A percentile compares a stretch with the other conserved stretches of the same genome.
These are phyloP conservation scores for Nannizzia gypsea DNA, from an alignment of 2,329 filamentous ascomycete species.

Conservation along the genomic window DNA sequence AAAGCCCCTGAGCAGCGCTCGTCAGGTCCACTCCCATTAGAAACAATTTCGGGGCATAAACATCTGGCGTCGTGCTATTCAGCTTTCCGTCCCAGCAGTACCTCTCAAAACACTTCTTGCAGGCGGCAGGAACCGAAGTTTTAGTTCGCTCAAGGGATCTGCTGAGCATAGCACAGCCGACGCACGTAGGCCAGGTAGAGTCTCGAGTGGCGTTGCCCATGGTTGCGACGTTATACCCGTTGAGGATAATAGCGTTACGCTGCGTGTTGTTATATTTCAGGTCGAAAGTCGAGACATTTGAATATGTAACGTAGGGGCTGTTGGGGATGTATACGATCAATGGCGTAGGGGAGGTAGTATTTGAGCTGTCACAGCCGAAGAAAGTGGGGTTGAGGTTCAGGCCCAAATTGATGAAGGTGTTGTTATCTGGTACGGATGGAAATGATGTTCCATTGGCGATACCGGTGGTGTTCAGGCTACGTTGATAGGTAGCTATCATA, in stretches of 20 bases:
- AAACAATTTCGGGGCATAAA: conserved; percentile 33
- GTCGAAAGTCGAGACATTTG: conserved; percentile 71
- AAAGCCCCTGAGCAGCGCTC: conserved; percentile 5
- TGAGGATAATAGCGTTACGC: conserved; percentile 70
- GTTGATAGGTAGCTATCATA: conserved; percentile 61
- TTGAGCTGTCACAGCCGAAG: conserved; percentile 62
- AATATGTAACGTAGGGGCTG: conserved; percentile 61
- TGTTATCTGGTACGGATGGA: conserved; percentile 58
- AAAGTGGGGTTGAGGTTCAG: conserved; percentile 65
- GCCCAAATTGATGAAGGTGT: conserved; percentile 67
- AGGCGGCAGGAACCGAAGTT: conserved; percentile 57
- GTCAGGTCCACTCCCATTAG: conserved; percentile 2
- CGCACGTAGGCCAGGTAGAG: conserved; percentile 64
- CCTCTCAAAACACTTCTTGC: conserved; percentile 59
- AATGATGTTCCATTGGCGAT: conserved; percentile 59
- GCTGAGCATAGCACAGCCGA: conserved; percentile 74
- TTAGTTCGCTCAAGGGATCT: conserved; percentile 62
- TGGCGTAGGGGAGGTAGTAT: conserved; percentile 48
- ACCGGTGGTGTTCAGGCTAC: conserved; percentile 43
- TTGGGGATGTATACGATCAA: conserved; percentile 84
- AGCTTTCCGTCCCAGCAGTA: conserved; percentile 92
- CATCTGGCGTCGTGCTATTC: conserved; percentile 27
- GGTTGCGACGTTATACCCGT: conserved; percentile 75
- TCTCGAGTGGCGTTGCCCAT: conserved; percentile 70
- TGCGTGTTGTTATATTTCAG: conserved; percentile 50